These are phyloP conservation scores for Botrytis galanthina DNA, from an alignment of 2,329 filamentous ascomycete genomes.

Conservation along the genomic window DNA sequence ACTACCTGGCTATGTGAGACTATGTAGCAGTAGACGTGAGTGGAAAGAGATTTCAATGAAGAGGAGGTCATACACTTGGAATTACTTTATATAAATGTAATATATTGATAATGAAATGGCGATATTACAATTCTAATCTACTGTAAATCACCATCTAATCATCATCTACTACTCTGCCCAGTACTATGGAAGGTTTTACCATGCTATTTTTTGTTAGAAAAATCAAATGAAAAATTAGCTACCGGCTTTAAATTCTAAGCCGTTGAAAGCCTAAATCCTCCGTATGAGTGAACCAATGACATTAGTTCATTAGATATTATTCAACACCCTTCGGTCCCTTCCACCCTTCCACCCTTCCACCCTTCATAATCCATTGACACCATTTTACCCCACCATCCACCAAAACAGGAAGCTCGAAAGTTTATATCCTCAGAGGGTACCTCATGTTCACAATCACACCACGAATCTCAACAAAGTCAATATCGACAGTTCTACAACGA, in stretches of 20 bases:
- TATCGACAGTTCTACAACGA: constrained; percentile 2
- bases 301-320: neutral
- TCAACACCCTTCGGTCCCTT: neutral
- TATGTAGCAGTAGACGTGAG: neutral
- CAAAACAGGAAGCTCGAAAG: constrained; percentile 13
- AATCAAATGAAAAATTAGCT: neutral
- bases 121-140: neutral
- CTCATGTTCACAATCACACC: constrained; percentile 19
- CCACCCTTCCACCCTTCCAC: neutral
- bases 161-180: neutral
- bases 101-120: neutral
- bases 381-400: constrained; percentile 5
- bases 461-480: constrained; percentile 17
- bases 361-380: neutral
- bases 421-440: neutral
- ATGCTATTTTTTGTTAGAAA: neutral
- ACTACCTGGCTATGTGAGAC: neutral
- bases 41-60: neutral
- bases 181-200: neutral
- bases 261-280: neutral
- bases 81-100: neutral
- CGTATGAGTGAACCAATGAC: neutral
- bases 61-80: neutral
- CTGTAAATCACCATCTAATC: neutral
- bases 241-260: neutral